Base-by-base conservation (phyloP, 257 asterid genomes). In the Datura wrightii region DNA sequence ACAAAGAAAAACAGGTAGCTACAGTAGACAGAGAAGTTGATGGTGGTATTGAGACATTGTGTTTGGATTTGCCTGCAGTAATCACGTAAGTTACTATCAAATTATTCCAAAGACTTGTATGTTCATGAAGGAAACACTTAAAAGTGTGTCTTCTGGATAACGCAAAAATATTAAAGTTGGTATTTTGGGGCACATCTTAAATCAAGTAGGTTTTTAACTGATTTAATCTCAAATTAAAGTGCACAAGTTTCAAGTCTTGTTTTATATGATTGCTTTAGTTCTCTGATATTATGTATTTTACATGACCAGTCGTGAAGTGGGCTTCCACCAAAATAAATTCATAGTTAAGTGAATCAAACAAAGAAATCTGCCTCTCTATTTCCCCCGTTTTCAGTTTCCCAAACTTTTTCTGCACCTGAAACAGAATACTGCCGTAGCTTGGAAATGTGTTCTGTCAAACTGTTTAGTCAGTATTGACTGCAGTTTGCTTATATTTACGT, bases 11-110 rank as follows among this genome's bases (percentile, higher is more conserved):
- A 48, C 93, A 94, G 66, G 89, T 84, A 54, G 98, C 85, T 18
- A 90, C 93, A 6, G 98, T 94, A 72, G 98, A 96, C 82, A 91
- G 99, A 92, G 99, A 96, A 90, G 99, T 96, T 36, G 99, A 96
- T 89, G 99, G 98, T 72, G 99, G 99, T 58, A 92, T 94, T 1
- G 99, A 96, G 91, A 96, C 98, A 15, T 66, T 96, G 86, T 91
- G 90, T 85, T 88, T 96, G 92, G 97, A 93, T 66, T 90, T 96
- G 83, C 99, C 99, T 79, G 99, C 98, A 71, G 99, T 96, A 63
- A 92, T 96, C 88, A 94, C 99, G 99, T 96, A 93, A 91, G 56
- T n/a, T 13, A 11, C 78, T 79, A 34, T 10, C 84, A 0, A 50
- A 10, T 78, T 34, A 78, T 52, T 15, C 1, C 31, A 14, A 74